Base-by-base conservation (phyloP, 23 red algal species). In the Agarophyton chilense region DNA sequence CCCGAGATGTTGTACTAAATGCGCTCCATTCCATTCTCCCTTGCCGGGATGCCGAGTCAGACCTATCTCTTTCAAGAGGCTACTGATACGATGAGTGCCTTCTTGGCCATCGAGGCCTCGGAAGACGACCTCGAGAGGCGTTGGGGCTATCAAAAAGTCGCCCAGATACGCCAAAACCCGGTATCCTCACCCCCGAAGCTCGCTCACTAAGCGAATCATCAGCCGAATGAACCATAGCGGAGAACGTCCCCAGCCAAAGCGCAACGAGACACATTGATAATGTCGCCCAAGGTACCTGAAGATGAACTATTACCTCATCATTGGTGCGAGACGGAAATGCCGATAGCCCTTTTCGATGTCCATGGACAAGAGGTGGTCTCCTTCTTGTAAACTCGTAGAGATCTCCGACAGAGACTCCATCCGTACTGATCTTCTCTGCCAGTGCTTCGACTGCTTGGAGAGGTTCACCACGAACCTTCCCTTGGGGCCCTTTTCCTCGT, bases 391-490 rank as follows among this genome's bases (percentile, higher is more conserved):
- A 3, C 50, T 5, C 81, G 28, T 45, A n/a, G 50, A 2, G 35
- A 88, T 57, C 31, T 57, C 1, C 24, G 46, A 45, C 14, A 75
- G 29, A 25, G 71, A 62, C 40, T 77, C 67, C 84, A 88, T 88
- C 24, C 56, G 31, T 10, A 88, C 52, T 1, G 84, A 36, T 32
- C 84, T 47, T 17, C 77, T 88, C 55, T 77, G 12, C 84, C 66
- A 75, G 32, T 77, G 52, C 68, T 75, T 88, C 24, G 68, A 77
- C 46, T 88, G 67, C 4, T 10, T 5, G 14, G 6, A 13, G 5
- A 86, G 57, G 42, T 66, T 86, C 10, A 86, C 81, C 2, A 86
- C 81, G 14, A 86, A 86, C 11, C 56, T 71, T 36, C 58, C 81
- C 52, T 86, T 86, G 8, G 60, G 3, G 4, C 40, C 81, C 34